These are phyloP conservation scores for Gypsophila paniculata DNA, from an alignment of 179 eudicot species.

Conservation along the genomic window DNA sequence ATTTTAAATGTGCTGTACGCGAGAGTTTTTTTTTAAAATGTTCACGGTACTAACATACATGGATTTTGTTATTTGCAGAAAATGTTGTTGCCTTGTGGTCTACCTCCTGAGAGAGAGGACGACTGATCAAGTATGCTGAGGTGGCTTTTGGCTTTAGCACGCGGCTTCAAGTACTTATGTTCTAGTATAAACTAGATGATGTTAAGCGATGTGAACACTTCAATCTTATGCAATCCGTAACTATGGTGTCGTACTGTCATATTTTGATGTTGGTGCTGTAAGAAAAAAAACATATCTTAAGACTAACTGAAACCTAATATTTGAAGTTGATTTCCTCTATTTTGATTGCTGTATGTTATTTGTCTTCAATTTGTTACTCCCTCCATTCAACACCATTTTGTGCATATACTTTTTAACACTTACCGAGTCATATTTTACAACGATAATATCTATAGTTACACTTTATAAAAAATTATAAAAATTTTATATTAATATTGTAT, in stretches of 20 bases:
- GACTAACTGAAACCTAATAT: background rate
- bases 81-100: slow-evolving; percentile 32
- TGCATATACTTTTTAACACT: no score
- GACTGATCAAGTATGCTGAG: background rate
- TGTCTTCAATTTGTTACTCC: no score
- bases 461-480: no score
- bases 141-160: background rate
- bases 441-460: no score
- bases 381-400: no score
- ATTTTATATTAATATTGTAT: no score
- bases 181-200: background rate
- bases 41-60: background rate
- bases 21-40: background rate
- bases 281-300: background rate
- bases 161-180: background rate
- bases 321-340: background rate
- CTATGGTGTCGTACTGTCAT: background rate
- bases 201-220: background rate
- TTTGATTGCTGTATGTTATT: no score
- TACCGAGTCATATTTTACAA: no score
- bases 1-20: no score
- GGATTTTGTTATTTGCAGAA: slow-evolving; percentile 20
- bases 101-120: slow-evolving; percentile 32
- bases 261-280: background rate
- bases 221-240: background rate